Base-by-base conservation (phyloP, 2,329 filamentous ascomycete species). In the Penicillium frequentans region DNA sequence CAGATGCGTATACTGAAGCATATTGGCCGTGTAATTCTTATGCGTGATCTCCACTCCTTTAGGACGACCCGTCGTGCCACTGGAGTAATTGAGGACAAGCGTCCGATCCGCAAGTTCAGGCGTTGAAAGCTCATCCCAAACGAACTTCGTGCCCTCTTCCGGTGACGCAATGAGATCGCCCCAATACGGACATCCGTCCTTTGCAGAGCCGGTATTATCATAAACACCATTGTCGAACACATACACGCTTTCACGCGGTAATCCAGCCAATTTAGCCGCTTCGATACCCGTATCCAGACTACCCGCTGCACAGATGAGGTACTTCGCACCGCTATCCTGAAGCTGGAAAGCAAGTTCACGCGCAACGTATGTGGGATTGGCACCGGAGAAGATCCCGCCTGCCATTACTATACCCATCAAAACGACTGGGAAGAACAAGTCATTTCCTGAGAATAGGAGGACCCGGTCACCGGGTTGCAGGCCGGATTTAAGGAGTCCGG, bases 11-110 rank as follows among this genome's bases (percentile, higher is more conserved):
- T 85, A 83, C 57, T 89, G 86, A 14, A 78, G 66, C 62, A 85
- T 83, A 69, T 93, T 93, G 60, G 90, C 82, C 44, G 92, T 83
- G 67, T 91, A 90, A 64, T 91, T 89, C 58, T 80, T 78, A 73
- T 96, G 91, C n/a, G 86, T 86, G 62, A 95, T 89, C 74, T 90
- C 86, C 14, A 95, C 91, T 11, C 91, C 91, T 71, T 96, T 96
- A 10, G 91, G 90, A 4, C 91, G 81, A 7, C 91, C 91, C 0
- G 91, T 96, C 1, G 89, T 93, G 11, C 90, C 77, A 49, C 71
- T 74, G 62, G 86, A 90, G 75, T 93, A 96, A 73, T 96, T 95
- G 60, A 96, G 82, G 24, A 85, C 87, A 63, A 88, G 64, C 3
- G 70, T 73, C n/a, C 58, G 63, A 44, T 64, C 58, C 2, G 71